Evolutionary conservation across 1,284 basidiomycete genomes (phyloP).

Genomic region (Hemileia vastatrix): DNA sequence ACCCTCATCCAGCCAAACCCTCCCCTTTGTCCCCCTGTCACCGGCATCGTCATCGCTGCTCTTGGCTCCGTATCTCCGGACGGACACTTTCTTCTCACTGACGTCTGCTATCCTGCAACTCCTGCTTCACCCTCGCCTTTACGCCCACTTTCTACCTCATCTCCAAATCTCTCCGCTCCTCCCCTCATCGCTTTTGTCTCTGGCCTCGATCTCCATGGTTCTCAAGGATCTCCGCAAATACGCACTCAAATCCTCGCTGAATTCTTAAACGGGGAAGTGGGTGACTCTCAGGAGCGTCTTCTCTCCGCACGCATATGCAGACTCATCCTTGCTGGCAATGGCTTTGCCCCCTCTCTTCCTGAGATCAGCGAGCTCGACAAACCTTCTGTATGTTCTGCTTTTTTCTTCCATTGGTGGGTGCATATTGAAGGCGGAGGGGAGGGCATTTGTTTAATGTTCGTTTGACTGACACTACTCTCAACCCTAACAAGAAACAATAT

Average conservation of each 20-base stretch:
- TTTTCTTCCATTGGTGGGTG: background rate
- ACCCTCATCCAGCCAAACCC: background rate
- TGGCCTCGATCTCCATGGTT: conserved; percentile 14
- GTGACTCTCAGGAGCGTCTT: conserved; percentile 51
- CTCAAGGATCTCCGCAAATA: background rate
- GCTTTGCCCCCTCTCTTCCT: background rate
- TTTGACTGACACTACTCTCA: background rate
- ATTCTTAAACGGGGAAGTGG: conserved; percentile 16
- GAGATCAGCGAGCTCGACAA: background rate
- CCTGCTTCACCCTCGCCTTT: background rate
- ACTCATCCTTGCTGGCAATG: conserved; percentile 72
- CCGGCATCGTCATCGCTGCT: conserved; percentile 11
- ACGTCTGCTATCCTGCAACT: background rate
- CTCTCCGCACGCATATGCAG: conserved; percentile 65
- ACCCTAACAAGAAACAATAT: conserved; percentile 48
- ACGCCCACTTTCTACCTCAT: background rate
- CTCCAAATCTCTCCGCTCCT: background rate
- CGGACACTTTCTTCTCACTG: conserved; percentile 11
- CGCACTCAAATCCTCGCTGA: background rate
- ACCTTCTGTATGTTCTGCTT: background rate
- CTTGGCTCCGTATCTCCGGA: conserved; percentile 8
- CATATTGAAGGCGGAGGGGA: too few species aligned
- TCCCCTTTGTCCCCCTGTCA: background rate
- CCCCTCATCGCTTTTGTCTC: conserved; percentile 13
- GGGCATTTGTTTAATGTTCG: background rate